A percentile compares a stretch with the other conserved stretches of the same genome.
phyloP scores from a whole-genome alignment of 2,329 filamentous ascomycete genomes.

The Emmonsia crescens region DNA sequence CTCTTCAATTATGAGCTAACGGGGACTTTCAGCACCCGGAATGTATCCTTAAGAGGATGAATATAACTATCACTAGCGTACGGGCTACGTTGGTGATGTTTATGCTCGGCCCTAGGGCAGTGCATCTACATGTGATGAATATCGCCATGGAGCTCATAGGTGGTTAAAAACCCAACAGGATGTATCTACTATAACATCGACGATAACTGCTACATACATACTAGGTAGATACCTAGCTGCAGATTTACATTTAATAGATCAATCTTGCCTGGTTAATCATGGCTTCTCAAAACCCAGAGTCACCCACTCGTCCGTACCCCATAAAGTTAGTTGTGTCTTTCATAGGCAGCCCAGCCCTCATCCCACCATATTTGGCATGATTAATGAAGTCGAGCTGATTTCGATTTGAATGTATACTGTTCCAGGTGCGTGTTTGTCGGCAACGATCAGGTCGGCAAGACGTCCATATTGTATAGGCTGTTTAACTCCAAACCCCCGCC shows the following conservation, averaged over 20 bases:
- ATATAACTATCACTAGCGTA: too few species aligned
- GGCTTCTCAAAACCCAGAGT: background rate
- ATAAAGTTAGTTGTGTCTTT: background rate
- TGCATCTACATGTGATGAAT: too few species aligned
- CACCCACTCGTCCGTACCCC: background rate
- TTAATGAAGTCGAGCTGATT: background rate
- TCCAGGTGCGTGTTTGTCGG: background rate
- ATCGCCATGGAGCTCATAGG: too few species aligned
- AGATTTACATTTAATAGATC: background rate
- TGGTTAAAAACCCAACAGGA: background rate
- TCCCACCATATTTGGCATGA: background rate
- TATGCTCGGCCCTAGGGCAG: too few species aligned
- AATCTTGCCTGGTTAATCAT: background rate
- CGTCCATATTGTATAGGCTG: background rate
- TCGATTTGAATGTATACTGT: background rate
- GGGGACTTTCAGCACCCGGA: too few species aligned
- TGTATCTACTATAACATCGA: background rate
- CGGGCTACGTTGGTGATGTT: too few species aligned
- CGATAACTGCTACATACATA: background rate
- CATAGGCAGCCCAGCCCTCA: background rate
- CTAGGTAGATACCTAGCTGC: too few species aligned
- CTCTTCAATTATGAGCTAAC: too few species aligned
- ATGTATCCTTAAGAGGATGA: too few species aligned
- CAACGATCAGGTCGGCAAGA: background rate
- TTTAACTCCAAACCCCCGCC: background rate